These are phyloP conservation scores for Eimeria necatrix DNA, from an alignment of 169 alveolate genomes.

Conservation along the genomic window DNA sequence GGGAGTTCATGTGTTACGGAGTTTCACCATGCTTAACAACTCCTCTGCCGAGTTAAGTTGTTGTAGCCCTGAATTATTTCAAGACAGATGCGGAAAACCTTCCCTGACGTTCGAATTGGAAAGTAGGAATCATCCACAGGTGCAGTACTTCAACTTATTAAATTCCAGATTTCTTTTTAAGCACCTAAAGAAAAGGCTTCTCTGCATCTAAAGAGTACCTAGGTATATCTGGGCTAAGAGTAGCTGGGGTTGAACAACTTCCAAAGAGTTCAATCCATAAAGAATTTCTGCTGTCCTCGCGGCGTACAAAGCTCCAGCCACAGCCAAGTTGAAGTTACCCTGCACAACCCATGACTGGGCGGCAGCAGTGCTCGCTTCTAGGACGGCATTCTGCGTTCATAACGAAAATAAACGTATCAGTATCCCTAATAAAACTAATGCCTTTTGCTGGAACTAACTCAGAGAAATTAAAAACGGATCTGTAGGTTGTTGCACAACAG, in stretches of 20 bases:
- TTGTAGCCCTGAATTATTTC: conserved; percentile 26
- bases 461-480: too few relatives aligned
- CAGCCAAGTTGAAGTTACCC: conserved; percentile 70
- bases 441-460: too few relatives aligned
- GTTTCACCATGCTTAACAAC: conserved; percentile 61
- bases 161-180: not conserved
- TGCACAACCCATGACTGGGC: conserved; percentile 77
- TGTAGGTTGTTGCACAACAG: too few relatives aligned
- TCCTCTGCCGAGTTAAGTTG: conserved; percentile 77
- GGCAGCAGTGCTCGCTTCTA: conserved; percentile 45
- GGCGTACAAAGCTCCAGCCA: conserved; percentile 78
- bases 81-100: too few relatives aligned
- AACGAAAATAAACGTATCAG: too few relatives aligned
- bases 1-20: not conserved
- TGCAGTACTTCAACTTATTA: not conserved
- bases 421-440: not conserved
- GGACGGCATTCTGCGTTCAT: not conserved
- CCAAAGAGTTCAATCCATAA: conserved; percentile 57
- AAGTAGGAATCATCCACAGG: too few relatives aligned
- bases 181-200: not conserved
- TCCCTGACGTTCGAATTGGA: too few relatives aligned
- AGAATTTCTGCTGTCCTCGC: conserved; percentile 66
- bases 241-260: conserved; percentile 68
- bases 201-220: conserved; percentile 48
- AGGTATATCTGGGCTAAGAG: conserved; percentile 75